These are phyloP conservation scores for Apiosordaria backusii DNA, from an alignment of 495 filamentous ascomycete species.

Conservation along the genomic window DNA sequence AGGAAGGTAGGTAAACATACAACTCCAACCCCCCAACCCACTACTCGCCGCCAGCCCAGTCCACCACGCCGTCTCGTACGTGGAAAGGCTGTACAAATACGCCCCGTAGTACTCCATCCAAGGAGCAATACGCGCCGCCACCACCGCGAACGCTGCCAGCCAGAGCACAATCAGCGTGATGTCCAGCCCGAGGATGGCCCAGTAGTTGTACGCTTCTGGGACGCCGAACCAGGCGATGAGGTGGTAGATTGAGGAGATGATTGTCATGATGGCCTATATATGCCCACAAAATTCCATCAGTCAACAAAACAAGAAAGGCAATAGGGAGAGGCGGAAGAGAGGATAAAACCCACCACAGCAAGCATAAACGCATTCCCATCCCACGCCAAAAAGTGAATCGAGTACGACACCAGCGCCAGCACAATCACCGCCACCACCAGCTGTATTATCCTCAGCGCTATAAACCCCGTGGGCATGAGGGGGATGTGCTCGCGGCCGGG, in stretches of 20 bases:
- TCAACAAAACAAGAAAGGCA: background rate
- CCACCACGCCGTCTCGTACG: conserved; percentile 23
- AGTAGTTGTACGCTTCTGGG: conserved; percentile 46
- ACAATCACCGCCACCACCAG: conserved; percentile 60
- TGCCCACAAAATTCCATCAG: background rate
- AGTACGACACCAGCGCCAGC: conserved; percentile 65
- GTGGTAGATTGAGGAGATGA: conserved; percentile 41
- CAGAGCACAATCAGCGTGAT: conserved; percentile 46
- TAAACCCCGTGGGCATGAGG: conserved; percentile 44
- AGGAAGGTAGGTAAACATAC: conserved; percentile 28
- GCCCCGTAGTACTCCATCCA: conserved; percentile 21
- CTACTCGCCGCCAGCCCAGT: conserved; percentile 15
- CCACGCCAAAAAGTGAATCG: conserved; percentile 38
- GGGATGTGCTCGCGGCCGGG: conserved; percentile 44
- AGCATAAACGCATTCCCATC: conserved; percentile 35
- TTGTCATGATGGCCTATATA: conserved; percentile 37
- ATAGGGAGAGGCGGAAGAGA: background rate
- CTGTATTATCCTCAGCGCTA: conserved; percentile 60
- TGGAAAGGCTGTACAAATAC: conserved; percentile 14
- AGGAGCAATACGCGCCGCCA: conserved; percentile 35
- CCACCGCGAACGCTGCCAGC: conserved; percentile 42
- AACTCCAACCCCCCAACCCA: conserved; percentile 41
- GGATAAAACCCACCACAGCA: conserved; percentile 37
- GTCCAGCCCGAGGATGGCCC: conserved; percentile 46
- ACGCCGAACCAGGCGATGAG: conserved; percentile 33